phyloP scores from a whole-genome alignment of 345 rosid species.

The Microthlaspi erraticum region DNA sequence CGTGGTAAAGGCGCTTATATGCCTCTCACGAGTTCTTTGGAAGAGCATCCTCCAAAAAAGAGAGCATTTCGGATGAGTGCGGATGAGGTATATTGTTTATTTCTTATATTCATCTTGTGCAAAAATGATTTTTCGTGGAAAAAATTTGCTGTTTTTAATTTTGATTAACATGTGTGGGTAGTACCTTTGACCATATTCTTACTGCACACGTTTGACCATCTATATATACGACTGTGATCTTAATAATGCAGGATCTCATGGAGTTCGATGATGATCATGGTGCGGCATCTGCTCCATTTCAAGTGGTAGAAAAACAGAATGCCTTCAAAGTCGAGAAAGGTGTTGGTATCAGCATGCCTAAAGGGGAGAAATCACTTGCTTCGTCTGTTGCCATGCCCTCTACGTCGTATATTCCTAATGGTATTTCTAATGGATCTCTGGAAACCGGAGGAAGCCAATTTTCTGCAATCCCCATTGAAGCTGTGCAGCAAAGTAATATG shows the following conservation, averaged over 20 bases:
- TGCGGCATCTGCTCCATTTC: conserved; percentile 41
- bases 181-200: conserved; percentile 11
- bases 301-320: conserved; percentile 50
- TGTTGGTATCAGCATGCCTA: conserved; percentile 47
- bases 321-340: conserved; percentile 39
- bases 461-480: conserved; percentile 39
- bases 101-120: conserved; percentile 7
- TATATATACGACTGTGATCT: conserved; percentile 1
- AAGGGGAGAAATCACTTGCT: conserved; percentile 42
- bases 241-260: conserved; percentile 63
- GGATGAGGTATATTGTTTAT: conserved; percentile 61
- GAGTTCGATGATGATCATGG: conserved; percentile 74
- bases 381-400: conserved; percentile 46
- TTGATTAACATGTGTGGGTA: conserved; percentile 3
- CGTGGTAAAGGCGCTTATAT: conserved; percentile 43
- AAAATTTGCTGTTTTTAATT: neutral
- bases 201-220: conserved; percentile 21
- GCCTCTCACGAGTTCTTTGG: conserved; percentile 44
- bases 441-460: conserved; percentile 50
- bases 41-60: conserved; percentile 48
- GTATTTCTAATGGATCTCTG: conserved; percentile 47
- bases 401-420: conserved; percentile 42
- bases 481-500: conserved; percentile 46
- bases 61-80: conserved; percentile 80
- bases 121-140: conserved; percentile 1